A percentile compares a stretch with the other conserved stretches of the same genome.
phyloP scores from a whole-genome alignment of 2,329 filamentous ascomycete genomes.

The Fusarium nurragi region DNA sequence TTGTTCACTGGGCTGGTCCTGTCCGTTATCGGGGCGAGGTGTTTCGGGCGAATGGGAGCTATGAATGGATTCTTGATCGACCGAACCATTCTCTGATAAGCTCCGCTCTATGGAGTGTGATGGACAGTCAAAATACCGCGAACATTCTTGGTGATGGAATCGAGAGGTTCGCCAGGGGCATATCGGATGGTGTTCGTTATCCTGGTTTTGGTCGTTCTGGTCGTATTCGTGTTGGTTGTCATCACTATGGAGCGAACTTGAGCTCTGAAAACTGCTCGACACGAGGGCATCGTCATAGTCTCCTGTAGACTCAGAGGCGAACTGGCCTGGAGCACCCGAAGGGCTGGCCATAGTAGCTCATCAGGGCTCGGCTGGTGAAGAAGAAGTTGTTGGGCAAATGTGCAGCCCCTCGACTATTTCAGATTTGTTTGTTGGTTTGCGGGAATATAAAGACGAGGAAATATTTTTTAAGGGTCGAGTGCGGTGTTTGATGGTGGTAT shows the following conservation, averaged over 20 bases:
- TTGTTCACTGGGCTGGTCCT: constrained; percentile 8
- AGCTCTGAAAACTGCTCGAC: constrained; percentile 40
- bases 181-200: constrained; percentile 4
- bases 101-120: constrained; percentile 55
- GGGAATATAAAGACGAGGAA: not conserved
- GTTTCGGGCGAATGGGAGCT: constrained; percentile 3
- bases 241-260: constrained; percentile 54
- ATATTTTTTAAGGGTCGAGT: constrained; percentile 5
- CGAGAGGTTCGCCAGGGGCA: constrained; percentile 54
- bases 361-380: constrained; percentile 23
- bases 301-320: constrained; percentile 27
- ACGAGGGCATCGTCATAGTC: constrained; percentile 22
- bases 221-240: constrained; percentile 23
- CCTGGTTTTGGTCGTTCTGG: not conserved
- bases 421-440: not conserved
- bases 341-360: constrained; percentile 44
- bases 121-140: constrained; percentile 60
- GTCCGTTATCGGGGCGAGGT: constrained; percentile 12
- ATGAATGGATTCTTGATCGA: constrained; percentile 40
- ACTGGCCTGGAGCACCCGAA: constrained; percentile 30
- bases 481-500: constrained; percentile 24
- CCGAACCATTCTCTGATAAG: constrained; percentile 41
- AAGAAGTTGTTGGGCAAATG: constrained; percentile 6
- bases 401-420: too few species aligned
- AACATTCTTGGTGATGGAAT: constrained; percentile 57